Evolutionary conservation across 495 filamentous ascomycete species (phyloP).

Genomic region (Penicillium nucicola): DNA sequence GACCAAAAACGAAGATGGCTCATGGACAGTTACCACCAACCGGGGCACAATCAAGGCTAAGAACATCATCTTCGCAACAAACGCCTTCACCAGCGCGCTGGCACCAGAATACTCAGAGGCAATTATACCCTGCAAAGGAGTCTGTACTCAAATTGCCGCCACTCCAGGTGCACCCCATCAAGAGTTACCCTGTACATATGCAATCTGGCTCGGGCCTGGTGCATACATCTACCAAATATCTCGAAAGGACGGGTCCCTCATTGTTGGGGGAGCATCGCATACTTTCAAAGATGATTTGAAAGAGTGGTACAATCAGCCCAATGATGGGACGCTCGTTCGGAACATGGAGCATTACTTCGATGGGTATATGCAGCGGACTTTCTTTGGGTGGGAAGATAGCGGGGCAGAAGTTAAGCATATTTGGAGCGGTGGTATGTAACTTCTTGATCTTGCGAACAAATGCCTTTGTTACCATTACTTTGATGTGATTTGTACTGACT

Average conservation of each 20-base stretch:
- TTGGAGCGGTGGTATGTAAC: conserved; percentile 46
- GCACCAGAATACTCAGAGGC: conserved; percentile 52
- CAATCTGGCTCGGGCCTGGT: conserved; percentile 14
- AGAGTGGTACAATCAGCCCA: conserved; percentile 51
- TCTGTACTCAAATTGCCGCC: conserved; percentile 63
- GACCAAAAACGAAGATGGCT: conserved; percentile 10
- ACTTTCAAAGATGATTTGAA: conserved; percentile 46
- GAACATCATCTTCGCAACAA: conserved; percentile 66
- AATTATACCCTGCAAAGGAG: conserved; percentile 53
- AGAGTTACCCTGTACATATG: conserved; percentile 27
- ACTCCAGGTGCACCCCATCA: conserved; percentile 44
- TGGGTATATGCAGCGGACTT: conserved; percentile 52
- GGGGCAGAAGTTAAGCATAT: conserved; percentile 39
- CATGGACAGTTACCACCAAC: conserved; percentile 44
- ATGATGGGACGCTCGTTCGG: conserved; percentile 52
- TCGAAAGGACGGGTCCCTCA: conserved; percentile 67
- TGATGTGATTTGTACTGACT: background rate
- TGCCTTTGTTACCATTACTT: background rate
- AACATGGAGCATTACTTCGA: conserved; percentile 57
- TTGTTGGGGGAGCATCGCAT: conserved; percentile 59
- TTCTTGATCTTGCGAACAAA: background rate
- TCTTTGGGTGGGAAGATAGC: conserved; percentile 45
- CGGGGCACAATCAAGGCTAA: conserved; percentile 51
- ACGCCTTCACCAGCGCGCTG: conserved; percentile 64
- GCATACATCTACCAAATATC: conserved; percentile 59